phyloP scores from a whole-genome alignment of 108 stramenopile species.

The Aureococcus anophagefferens region DNA sequence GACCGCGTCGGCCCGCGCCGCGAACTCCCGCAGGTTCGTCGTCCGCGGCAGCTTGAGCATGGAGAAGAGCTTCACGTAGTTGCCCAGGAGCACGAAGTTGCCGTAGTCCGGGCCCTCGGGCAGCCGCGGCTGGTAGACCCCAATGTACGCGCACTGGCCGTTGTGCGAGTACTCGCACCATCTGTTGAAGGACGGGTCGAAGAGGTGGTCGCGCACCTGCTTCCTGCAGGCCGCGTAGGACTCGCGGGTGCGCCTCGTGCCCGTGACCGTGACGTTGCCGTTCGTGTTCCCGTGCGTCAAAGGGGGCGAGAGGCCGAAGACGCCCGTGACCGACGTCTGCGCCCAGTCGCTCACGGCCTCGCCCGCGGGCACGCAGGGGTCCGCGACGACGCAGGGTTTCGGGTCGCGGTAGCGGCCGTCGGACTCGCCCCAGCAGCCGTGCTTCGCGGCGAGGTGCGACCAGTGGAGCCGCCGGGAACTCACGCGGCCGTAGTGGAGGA shows the following conservation, averaged over 20 bases:
- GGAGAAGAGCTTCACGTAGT: constrained; percentile 49
- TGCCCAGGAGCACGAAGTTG: constrained; percentile 62
- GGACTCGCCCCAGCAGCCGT: neutral
- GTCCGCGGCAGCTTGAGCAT: constrained; percentile 45
- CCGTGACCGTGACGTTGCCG: neutral
- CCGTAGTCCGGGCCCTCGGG: constrained; percentile 48
- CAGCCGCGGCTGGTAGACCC: constrained; percentile 76
- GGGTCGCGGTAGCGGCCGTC: too few species aligned
- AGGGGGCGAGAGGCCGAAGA: neutral
- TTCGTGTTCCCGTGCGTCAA: neutral
- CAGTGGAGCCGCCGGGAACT: neutral
- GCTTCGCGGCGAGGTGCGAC: neutral
- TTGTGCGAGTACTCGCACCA: constrained; percentile 77
- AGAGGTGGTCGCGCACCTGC: constrained; percentile 11
- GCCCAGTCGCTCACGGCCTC: neutral
- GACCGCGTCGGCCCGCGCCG: constrained; percentile 35
- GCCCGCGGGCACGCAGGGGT: neutral
- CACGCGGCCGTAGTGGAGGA: constrained; percentile 62
- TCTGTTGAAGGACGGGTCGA: constrained; percentile 34
- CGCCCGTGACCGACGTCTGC: neutral
- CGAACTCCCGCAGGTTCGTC: constrained; percentile 39
- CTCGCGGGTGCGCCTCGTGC: neutral
- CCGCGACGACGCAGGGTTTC: neutral
- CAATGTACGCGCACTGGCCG: constrained; percentile 75
- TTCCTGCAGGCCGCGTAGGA: neutral